Conservation (phyloP, 495 filamentous ascomycete genomes). For the Lasiosphaeria miniovina region DNA sequence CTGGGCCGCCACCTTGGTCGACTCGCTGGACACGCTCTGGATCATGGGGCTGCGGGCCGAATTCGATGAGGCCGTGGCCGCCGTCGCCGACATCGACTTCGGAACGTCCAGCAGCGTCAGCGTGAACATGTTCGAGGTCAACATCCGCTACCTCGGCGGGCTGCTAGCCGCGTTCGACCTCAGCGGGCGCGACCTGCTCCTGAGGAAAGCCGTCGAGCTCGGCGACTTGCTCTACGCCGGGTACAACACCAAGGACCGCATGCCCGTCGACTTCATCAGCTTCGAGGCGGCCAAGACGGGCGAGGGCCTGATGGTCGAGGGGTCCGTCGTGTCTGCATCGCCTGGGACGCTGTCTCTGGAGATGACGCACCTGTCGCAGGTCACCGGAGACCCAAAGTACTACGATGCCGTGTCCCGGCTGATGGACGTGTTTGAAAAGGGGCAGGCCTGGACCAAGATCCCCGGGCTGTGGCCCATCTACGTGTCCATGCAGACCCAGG, state of each 20-base stretch:
- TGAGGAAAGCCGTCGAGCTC: constrained; percentile 78
- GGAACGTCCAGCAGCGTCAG: constrained; percentile 59
- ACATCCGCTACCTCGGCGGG: constrained; percentile 78
- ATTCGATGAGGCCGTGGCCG: constrained; percentile 75
- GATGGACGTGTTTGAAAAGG: constrained; percentile 69
- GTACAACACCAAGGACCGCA: constrained; percentile 85
- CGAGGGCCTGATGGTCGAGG: constrained; percentile 31
- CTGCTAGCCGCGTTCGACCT: constrained; percentile 77
- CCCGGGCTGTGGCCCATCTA: constrained; percentile 81
- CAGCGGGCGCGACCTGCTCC: constrained; percentile 64
- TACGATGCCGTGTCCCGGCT: constrained; percentile 86
- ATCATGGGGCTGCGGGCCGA: constrained; percentile 84
- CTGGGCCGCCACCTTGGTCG: constrained; percentile 89
- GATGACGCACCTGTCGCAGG: constrained; percentile 79
- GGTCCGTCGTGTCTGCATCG: constrained; percentile 32
- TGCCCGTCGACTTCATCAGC: constrained; percentile 65
- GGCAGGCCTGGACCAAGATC: constrained; percentile 64
- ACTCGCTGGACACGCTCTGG: constrained; percentile 84
- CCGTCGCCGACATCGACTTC: constrained; percentile 78
- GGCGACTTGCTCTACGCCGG: constrained; percentile 78
- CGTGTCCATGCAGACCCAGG: constrained; percentile 56
- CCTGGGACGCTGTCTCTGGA: constrained; percentile 68
- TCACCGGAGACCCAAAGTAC: constrained; percentile 83
- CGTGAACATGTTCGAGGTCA: constrained; percentile 79
- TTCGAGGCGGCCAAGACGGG: constrained; percentile 48